Base-by-base conservation (phyloP, 768 basidiomycete genomes). In the Roridomyces roridus region DNA sequence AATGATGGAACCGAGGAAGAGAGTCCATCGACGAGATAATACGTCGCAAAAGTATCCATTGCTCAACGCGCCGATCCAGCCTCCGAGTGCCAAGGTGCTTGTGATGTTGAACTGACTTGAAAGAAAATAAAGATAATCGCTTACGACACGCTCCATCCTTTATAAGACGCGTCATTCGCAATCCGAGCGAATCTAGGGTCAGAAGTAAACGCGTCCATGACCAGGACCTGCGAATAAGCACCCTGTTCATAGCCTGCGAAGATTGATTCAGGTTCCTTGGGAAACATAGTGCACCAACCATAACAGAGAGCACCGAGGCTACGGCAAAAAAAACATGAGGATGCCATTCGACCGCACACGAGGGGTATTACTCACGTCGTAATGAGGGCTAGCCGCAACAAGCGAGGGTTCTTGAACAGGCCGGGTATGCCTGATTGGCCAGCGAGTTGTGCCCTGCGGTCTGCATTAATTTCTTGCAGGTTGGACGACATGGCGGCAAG, bases 111-210 rank as follows among this genome's bases (percentile, higher is more conserved):
- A 26, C 5, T 11, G 20, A n/a, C 12, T 57, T 29, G 18, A 6
- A 10, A 4, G 17, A 7, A 18, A 14, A 26, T 6, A 9, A 20
- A 47, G 5, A 55, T 20, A n/a, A 10, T 9, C 14, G 26, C 60
- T 26, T 40, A 65, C 64, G 64, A 65, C 20, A 65, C 64, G 42
- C 64, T 65, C 64, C 64, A 65, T 34, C 64, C 64, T 46, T 65
- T 65, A 42, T 50, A 65, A 15, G 61, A 63, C 8, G 64, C 43
- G 50, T 65, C 64, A 49, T 60, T 59, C 9, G 64, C 64, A 34
- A 65, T 65, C 18, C 64, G 64, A 2, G 64, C 48, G 40, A 65
- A 65, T 44, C 24, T 53, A 9, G 61, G 61, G 52, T 65, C 24
- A 44, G 51, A 54, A 12, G 54, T 52, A 26, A 65, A 65, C 8